phyloP scores from a whole-genome alignment of 306 rosid species.

The Quercus agrifolia region DNA sequence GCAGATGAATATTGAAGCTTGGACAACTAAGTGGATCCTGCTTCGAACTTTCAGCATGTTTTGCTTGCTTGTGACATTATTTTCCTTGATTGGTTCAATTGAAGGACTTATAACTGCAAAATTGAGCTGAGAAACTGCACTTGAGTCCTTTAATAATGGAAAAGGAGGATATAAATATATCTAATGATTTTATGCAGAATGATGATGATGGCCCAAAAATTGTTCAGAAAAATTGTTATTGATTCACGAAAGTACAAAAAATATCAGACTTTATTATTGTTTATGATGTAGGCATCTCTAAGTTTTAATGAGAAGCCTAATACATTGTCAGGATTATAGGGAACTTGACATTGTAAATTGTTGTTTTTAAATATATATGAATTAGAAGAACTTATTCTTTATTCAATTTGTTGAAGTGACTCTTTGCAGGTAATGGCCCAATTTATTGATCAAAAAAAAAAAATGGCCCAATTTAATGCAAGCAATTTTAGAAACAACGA shows the following conservation, averaged over 20 bases:
- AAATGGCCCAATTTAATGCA: neutral
- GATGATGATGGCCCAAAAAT: neutral
- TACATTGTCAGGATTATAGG: too few species aligned
- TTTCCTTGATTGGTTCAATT: slow-evolving; percentile 54
- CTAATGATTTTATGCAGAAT: neutral
- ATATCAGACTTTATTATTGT: neutral
- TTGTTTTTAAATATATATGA: neutral
- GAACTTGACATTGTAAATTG: neutral
- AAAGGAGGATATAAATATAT: neutral
- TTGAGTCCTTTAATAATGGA: neutral
- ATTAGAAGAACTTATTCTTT: neutral
- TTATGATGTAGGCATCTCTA: neutral
- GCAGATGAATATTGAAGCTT: slow-evolving; percentile 36
- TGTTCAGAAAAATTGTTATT: neutral
- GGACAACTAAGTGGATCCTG: slow-evolving; percentile 58
- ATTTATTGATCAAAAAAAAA: neutral
- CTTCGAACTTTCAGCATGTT: slow-evolving; percentile 42
- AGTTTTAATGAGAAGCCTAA: neutral
- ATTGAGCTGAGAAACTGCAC: slow-evolving; percentile 28
- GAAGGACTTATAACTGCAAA: slow-evolving; percentile 56
- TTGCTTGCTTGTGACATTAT: slow-evolving; percentile 43
- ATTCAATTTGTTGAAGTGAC: neutral
- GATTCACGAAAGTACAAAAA: neutral
- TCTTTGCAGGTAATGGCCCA: neutral
- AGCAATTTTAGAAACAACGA: neutral